Evolutionary conservation across 331 rosid genomes (phyloP).

Genomic region (Acacia pycnantha): DNA sequence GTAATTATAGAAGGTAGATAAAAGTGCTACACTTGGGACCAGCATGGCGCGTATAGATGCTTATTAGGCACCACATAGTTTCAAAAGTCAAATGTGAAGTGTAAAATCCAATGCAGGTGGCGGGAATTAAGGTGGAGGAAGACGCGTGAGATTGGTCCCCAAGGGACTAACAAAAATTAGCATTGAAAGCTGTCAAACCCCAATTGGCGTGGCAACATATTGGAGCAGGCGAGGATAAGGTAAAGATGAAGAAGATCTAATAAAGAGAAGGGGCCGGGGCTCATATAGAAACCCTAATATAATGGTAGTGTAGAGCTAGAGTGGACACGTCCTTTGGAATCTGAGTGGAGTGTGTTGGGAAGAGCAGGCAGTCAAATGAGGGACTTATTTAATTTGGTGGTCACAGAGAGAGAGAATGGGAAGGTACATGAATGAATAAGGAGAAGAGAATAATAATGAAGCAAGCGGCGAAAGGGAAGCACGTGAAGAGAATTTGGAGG

Average conservation of each 20-base stretch:
- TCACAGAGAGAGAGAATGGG: background rate
- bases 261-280: background rate
- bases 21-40: slow-evolving; percentile 18
- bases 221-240: background rate
- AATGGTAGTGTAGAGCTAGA: background rate
- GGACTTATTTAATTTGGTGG: background rate
- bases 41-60: slow-evolving; percentile 16
- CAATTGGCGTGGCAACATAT: background rate
- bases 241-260: background rate
- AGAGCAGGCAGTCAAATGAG: slow-evolving; percentile 8
- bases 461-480: slow-evolving; percentile 26
- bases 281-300: slow-evolving; percentile 32
- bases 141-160: slow-evolving; percentile 2
- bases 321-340: slow-evolving; percentile 28
- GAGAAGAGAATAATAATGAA: background rate
- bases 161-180: background rate
- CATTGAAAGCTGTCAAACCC: background rate
- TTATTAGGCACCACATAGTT: slow-evolving; percentile 28
- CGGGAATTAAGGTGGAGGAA: background rate
- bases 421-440: background rate
- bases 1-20: slow-evolving; percentile 8
- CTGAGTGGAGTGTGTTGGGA: slow-evolving; percentile 36
- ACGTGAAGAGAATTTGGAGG: slow-evolving; percentile 38
- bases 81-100: background rate
- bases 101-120: background rate